These are phyloP conservation scores for Pulveroboletus sp. DNA, from an alignment of 768 basidiomycete genomes.

Conservation along the genomic window DNA sequence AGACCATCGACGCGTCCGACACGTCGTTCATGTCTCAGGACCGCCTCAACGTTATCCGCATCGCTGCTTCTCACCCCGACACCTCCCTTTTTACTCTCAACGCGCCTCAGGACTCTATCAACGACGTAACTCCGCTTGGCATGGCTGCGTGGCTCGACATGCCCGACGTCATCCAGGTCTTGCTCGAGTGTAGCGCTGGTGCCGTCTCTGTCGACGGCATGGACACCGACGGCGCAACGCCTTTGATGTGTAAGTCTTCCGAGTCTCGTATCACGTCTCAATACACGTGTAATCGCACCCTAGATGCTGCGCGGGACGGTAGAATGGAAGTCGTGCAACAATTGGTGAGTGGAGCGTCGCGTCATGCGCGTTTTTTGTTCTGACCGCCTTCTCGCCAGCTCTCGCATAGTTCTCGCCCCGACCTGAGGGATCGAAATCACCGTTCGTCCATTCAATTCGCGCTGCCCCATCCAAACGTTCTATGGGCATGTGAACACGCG, in stretches of 20 bases:
- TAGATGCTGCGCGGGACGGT: conserved; percentile 77
- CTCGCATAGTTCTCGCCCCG: conserved; percentile 65
- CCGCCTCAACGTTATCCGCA: conserved; percentile 55
- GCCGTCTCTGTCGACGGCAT: conserved; percentile 67
- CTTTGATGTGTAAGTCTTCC: conserved; percentile 71
- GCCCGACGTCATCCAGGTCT: conserved; percentile 51
- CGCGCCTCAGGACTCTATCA: conserved; percentile 63
- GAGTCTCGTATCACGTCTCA: not conserved
- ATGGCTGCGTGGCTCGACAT: conserved; percentile 76
- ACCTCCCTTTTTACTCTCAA: conserved; percentile 69
- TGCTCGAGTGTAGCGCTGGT: conserved; percentile 61
- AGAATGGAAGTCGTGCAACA: conserved; percentile 59
- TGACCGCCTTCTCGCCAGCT: conserved; percentile 32
- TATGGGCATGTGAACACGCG: conserved; percentile 67
- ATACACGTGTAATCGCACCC: not conserved
- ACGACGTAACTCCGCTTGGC: conserved; percentile 71
- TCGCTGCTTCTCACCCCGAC: conserved; percentile 50
- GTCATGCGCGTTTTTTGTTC: conserved; percentile 1
- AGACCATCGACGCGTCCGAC: conserved; percentile 62
- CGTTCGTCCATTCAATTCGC: conserved; percentile 71
- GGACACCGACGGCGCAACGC: conserved; percentile 72
- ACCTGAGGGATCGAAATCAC: conserved; percentile 66
- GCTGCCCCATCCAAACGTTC: conserved; percentile 52
- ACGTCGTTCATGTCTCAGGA: conserved; percentile 58
- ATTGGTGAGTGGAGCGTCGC: conserved; percentile 43